Percentiles rank a stretch among this genome's conserved stretches.
Conservation (phyloP, 2,329 filamentous ascomycete genomes). For the Cladobotryum protrusum region DNA sequence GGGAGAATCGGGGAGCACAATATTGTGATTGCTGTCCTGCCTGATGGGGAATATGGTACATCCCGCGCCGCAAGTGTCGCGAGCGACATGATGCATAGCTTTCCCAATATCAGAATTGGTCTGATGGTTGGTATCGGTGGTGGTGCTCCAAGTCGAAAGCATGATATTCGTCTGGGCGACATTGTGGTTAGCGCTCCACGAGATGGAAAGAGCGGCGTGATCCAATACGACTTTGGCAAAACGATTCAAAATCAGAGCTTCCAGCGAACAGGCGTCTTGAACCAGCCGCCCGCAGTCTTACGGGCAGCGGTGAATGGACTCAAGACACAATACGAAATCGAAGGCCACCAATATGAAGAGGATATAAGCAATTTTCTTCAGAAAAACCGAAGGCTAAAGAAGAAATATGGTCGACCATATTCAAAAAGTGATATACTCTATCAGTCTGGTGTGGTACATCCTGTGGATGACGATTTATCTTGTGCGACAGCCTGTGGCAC, state of each 20-base stretch:
- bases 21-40: constrained; percentile 16
- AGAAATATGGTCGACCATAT: constrained; percentile 11
- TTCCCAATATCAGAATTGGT: constrained; percentile 23
- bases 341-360: constrained; percentile 14
- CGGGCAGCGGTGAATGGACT: constrained; percentile 12
- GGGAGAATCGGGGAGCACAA: constrained; percentile 16
- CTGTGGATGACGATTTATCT: too few species aligned
- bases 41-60: constrained; percentile 14
- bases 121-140: constrained; percentile 19
- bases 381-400: constrained; percentile 7
- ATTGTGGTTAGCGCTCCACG: constrained; percentile 16
- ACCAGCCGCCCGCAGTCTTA: constrained; percentile 15
- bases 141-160: constrained; percentile 26
- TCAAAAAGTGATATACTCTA: too few species aligned
- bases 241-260: constrained; percentile 14
- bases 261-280: constrained; percentile 9
- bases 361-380: constrained; percentile 4
- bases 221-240: constrained; percentile 24
- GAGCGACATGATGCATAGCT: constrained; percentile 23
- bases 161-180: constrained; percentile 30
- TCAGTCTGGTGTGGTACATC: too few species aligned
- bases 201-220: constrained; percentile 13
- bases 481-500: too few species aligned
- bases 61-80: constrained; percentile 20
- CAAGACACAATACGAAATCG: constrained; percentile 3